Base-by-base conservation (phyloP, 768 basidiomycete genomes). In the Leccinum variicolor region DNA sequence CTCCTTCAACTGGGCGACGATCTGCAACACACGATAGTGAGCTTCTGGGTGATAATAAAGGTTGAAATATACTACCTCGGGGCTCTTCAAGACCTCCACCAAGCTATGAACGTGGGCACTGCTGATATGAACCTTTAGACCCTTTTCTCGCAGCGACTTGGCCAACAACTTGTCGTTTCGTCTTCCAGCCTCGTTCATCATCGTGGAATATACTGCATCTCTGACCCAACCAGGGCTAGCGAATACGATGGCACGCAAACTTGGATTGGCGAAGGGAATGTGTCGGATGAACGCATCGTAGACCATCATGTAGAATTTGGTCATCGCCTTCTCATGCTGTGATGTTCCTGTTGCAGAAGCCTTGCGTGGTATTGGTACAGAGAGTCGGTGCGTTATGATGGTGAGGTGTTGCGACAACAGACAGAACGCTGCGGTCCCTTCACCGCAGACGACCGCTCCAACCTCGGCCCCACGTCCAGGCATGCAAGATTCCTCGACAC, bases 321-420 rank as follows among this genome's bases (percentile, higher is more conserved):
- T 67, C 69, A 96, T 79, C 1, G 92, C 95, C 79, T 95, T 97
- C 67, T 99, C 97, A 62, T 98, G 92, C 28, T 93, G 90, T 1
- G 90, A 86, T 1, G 88, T 79, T 7, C 88, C 87, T 11, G 86
- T 81, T 4, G 89, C 83, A 1, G 93, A 90, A 10, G 94, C 84
- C 73, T 99, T 99, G 53, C 97, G 83, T 6, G 97, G 97, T 56
- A 98, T 88, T 1, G 89, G 78, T 1, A 94, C 83, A 19, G 92
- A 90, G 54, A 99, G 86, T 21, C 97, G 84, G 68, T 98, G 93
- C 4, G 92, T 78, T 33, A 99, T 87, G 28, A 95, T 79, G 2
- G 97, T 99, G 88, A 98, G 95, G 73, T 98, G 95, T 65, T 98
- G 89, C 2, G 95, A 98, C 14, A 99, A 79, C 29, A 99, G 75